Conservation (phyloP, 495 filamentous ascomycete genomes). For the Penicillium samsonianum region DNA sequence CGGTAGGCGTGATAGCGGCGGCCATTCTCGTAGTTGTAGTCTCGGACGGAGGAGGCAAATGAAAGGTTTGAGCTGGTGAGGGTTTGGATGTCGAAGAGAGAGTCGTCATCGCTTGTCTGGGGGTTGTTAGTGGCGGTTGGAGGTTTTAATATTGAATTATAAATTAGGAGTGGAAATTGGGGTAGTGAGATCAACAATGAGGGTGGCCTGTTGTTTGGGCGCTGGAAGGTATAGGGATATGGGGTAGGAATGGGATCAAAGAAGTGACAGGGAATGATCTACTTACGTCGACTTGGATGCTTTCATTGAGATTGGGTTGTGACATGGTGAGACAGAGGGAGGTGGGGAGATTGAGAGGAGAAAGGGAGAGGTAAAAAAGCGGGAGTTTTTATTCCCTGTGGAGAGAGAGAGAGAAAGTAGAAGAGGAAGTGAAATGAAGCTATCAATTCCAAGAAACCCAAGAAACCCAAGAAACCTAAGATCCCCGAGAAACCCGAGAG, state of each 20-base stretch:
- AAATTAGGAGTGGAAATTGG: neutral
- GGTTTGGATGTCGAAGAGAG: slow-evolving; percentile 39
- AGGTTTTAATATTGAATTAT: neutral
- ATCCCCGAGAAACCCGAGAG: slow-evolving; percentile 22
- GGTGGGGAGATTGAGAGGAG: neutral
- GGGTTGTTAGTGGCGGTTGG: slow-evolving; percentile 4
- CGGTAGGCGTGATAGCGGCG: slow-evolving; percentile 63
- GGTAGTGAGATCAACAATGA: neutral
- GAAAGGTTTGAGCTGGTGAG: slow-evolving; percentile 44
- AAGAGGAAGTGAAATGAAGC: slow-evolving; percentile 18
- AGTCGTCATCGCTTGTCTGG: slow-evolving; percentile 48
- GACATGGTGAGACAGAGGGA: slow-evolving; percentile 26
- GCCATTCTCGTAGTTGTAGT: slow-evolving; percentile 60
- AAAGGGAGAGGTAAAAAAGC: neutral
- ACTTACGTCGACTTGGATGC: slow-evolving; percentile 45
- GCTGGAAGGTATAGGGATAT: neutral
- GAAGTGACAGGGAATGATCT: neutral
- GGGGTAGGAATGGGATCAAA: neutral
- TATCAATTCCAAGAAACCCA: slow-evolving; percentile 19
- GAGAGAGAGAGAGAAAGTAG: neutral
- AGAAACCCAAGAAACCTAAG: slow-evolving; percentile 19
- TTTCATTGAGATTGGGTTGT: slow-evolving; percentile 37
- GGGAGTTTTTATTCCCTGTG: neutral
- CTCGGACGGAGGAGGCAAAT: slow-evolving; percentile 47
- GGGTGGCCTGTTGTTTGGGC: neutral